These are phyloP conservation scores for Fraxinus ornus DNA, from an alignment of 305 asterid genomes.

Conservation along the genomic window DNA sequence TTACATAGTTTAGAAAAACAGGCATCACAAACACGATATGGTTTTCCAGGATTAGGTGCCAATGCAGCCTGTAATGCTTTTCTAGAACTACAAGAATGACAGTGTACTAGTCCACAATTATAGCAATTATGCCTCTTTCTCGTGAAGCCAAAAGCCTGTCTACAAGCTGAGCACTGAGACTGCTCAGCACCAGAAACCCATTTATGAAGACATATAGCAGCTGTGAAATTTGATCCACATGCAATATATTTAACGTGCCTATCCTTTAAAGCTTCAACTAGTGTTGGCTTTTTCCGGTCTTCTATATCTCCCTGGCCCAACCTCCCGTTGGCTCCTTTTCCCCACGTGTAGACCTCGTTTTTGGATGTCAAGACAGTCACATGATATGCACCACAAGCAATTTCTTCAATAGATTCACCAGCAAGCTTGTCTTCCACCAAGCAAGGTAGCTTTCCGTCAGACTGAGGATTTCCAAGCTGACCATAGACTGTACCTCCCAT, in stretches of 20 bases:
- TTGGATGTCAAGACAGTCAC: conserved; percentile 79
- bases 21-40: conserved; percentile 88
- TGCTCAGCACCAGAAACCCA: conserved; percentile 97
- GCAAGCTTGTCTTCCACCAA: conserved; percentile 71
- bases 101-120: conserved; percentile 92
- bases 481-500: conserved; percentile 97
- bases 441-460: conserved; percentile 86
- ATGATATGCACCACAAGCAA: conserved; percentile 90
- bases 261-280: conserved; percentile 83
- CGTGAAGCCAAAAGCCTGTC: conserved; percentile 95
- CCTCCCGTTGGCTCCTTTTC: conserved; percentile 96
- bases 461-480: conserved; percentile 82
- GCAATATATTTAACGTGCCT: conserved; percentile 79
- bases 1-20: conserved; percentile 79
- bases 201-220: conserved; percentile 85
- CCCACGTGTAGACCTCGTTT: conserved; percentile 96
- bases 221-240: conserved; percentile 88
- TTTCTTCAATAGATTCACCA: conserved; percentile 71
- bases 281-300: conserved; percentile 77
- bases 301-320: conserved; percentile 95
- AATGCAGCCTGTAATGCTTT: conserved; percentile 81
- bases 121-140: conserved; percentile 96
- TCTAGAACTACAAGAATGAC: conserved; percentile 91
- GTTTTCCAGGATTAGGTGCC: conserved; percentile 95
- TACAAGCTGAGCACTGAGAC: conserved; percentile 89